A percentile compares a stretch with the other conserved stretches of the same genome.
These are phyloP conservation scores for Fraxinus velutina DNA, from an alignment of 305 asterid species.

Conservation along the genomic window DNA sequence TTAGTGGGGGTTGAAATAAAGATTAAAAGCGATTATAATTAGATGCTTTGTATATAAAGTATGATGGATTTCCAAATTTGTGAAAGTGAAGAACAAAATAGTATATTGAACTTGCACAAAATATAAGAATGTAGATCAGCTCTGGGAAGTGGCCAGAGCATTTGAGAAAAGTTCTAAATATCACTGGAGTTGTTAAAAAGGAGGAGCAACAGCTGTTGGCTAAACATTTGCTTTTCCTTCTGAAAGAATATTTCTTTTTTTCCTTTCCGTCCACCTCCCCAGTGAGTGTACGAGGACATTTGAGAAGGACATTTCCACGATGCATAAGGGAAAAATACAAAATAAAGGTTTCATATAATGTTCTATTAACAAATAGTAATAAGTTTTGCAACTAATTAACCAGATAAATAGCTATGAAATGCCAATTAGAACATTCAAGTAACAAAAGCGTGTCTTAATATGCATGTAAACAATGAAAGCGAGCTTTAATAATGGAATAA, in stretches of 20 bases:
- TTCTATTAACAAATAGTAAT: not conserved
- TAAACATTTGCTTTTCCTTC: not conserved
- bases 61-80: not conserved
- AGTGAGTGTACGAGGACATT: not conserved
- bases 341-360: not conserved
- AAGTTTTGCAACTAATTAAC: not conserved
- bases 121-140: not conserved
- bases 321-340: not conserved
- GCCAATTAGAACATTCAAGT: not conserved
- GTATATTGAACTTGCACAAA: not conserved
- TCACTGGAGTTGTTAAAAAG: not conserved
- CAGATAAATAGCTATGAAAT: not conserved
- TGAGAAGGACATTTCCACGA: not conserved
- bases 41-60: not conserved
- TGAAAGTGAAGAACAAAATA: not conserved
- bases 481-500: not conserved
- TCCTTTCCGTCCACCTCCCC: not conserved
- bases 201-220: not conserved
- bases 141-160: constrained; percentile 2
- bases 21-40: not conserved
- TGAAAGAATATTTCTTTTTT: not conserved
- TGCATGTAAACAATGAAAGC: not conserved
- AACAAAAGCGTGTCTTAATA: not conserved
- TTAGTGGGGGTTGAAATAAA: not conserved
- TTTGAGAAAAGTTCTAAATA: not conserved